Evolutionary conservation across 371 early-diverging fungal species (phyloP).

Genomic region (Rhizomucor pusillus): DNA sequence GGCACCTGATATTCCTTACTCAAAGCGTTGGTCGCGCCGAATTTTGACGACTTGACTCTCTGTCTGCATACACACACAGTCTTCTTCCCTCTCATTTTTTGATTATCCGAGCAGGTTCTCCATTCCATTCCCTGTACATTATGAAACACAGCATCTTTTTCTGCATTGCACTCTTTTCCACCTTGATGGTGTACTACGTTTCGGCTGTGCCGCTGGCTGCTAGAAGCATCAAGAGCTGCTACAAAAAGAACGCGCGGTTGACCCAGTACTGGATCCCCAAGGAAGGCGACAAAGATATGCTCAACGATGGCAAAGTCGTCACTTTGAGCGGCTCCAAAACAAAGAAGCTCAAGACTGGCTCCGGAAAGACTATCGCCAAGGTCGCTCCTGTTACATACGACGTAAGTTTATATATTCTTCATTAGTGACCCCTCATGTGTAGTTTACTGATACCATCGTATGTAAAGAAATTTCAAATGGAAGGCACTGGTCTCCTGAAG

Average conservation of each 20-base stretch:
- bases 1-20: too few species aligned
- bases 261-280: constrained; percentile 30
- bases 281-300: constrained; percentile 23
- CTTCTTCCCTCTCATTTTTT: too few species aligned
- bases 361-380: constrained; percentile 22
- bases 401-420: constrained; percentile 5
- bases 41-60: too few species aligned
- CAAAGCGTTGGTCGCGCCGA: too few species aligned
- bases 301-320: constrained; percentile 19
- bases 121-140: too few species aligned
- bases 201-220: too few species aligned
- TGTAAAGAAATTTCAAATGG: constrained; percentile 31
- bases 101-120: too few species aligned
- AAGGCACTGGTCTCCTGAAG: constrained; percentile 26
- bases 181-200: too few species aligned
- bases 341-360: constrained; percentile 11
- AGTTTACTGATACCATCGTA: not conserved
- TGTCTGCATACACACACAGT: too few species aligned
- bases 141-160: too few species aligned
- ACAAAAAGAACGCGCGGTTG: constrained; percentile 18
- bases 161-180: too few species aligned
- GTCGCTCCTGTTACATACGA: constrained; percentile 24
- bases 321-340: constrained; percentile 18
- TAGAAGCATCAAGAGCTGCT: constrained; percentile 17
- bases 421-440: not conserved